phyloP scores from a whole-genome alignment of 1,139 yeast genomes.

The Candida smagusa region DNA sequence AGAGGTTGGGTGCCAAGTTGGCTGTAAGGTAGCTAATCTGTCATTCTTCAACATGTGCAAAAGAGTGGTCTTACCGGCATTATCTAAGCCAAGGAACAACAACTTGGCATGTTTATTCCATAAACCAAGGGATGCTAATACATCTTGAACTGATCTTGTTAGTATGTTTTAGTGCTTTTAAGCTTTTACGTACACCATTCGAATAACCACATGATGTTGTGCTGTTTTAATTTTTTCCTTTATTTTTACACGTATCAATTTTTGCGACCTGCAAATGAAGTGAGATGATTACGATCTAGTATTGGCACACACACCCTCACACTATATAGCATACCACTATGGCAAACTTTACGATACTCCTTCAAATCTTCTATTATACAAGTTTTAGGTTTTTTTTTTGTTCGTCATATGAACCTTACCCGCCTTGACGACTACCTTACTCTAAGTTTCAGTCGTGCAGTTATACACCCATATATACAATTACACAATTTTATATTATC shows the following conservation, averaged over 20 bases:
- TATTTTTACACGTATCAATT: constrained; percentile 2
- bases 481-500: no score
- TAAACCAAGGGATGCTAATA: constrained; percentile 88
- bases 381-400: no score
- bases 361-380: no score
- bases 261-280: not conserved
- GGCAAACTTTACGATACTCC: no score
- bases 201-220: constrained; percentile 34
- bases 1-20: constrained; percentile 97
- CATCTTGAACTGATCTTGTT: constrained; percentile 68
- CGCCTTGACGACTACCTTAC: no score
- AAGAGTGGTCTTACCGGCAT: constrained; percentile 97
- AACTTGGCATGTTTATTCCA: constrained; percentile 98
- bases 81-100: constrained; percentile 92
- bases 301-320: no score
- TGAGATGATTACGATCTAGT: no score
- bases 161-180: constrained; percentile 11
- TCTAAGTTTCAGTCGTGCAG: no score
- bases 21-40: constrained; percentile 95
- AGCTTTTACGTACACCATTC: constrained; percentile 40
- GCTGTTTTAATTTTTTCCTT: constrained; percentile 1
- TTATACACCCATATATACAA: no score
- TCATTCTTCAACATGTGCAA: constrained; percentile 97
- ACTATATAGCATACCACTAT: no score
- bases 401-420: no score